phyloP scores from a whole-genome alignment of 2,329 filamentous ascomycete genomes.

The Botryosphaeria agaves region DNA sequence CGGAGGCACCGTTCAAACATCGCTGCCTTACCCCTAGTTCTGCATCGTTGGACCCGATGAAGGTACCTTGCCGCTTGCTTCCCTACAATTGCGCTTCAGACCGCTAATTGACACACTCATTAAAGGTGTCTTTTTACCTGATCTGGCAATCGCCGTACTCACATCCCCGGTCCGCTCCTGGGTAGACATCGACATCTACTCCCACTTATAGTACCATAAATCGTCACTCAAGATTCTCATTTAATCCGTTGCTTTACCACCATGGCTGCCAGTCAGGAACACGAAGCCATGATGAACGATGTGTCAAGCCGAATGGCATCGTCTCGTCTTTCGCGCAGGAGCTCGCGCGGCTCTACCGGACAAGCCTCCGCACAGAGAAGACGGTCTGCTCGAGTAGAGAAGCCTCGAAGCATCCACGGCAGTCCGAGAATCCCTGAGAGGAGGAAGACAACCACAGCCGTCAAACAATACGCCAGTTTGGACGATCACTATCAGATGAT shows the following conservation, averaged over 20 bases:
- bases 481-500: slow-evolving; percentile 24
- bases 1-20: too few species aligned
- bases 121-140: not conserved
- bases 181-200: not conserved
- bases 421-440: slow-evolving; percentile 18
- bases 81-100: too few species aligned
- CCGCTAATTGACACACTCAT: too few species aligned
- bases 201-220: not conserved
- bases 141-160: not conserved
- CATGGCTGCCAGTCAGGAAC: not conserved
- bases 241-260: too few species aligned
- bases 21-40: too few species aligned
- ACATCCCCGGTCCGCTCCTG: not conserved
- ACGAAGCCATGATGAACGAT: slow-evolving; percentile 4
- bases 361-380: slow-evolving; percentile 5
- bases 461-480: slow-evolving; percentile 19
- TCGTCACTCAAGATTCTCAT: not conserved
- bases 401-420: slow-evolving; percentile 20
- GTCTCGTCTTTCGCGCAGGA: slow-evolving; percentile 12
- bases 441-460: slow-evolving; percentile 17
- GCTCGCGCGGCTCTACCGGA: slow-evolving; percentile 15
- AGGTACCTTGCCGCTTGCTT: too few species aligned
- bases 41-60: too few species aligned
- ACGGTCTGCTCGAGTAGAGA: slow-evolving; percentile 19
- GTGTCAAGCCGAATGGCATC: slow-evolving; percentile 13